phyloP scores from a whole-genome alignment of 2,329 filamentous ascomycete species.

The Raffaelea albimanens region DNA sequence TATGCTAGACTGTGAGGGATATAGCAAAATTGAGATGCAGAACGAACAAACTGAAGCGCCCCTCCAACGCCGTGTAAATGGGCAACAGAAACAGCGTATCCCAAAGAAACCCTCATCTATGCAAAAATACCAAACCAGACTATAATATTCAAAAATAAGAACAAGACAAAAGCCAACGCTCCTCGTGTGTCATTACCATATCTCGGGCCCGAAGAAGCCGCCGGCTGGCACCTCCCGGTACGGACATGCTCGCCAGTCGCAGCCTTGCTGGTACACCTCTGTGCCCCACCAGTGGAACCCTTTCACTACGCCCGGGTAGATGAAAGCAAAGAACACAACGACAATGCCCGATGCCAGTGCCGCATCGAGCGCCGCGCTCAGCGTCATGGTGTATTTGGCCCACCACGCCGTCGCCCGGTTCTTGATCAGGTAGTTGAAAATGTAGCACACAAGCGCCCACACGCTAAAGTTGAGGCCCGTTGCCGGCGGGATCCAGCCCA shows the following conservation, averaged over 20 bases:
- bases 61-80: too few species aligned
- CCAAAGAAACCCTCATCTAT: too few species aligned
- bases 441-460: conserved; percentile 75
- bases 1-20: too few species aligned
- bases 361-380: conserved; percentile 74
- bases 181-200: too few species aligned
- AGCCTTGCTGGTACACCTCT: conserved; percentile 73
- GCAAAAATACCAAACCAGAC: not conserved
- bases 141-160: not conserved
- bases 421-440: conserved; percentile 73
- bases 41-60: too few species aligned
- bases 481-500: conserved; percentile 81
- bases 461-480: conserved; percentile 81
- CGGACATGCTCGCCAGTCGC: conserved; percentile 74
- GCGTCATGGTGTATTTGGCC: conserved; percentile 85
- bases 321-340: conserved; percentile 74
- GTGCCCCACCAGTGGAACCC: conserved; percentile 83
- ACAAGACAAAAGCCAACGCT: not conserved
- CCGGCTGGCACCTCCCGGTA: conserved; percentile 57
- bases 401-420: conserved; percentile 67
- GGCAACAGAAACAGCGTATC: too few species aligned
- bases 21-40: too few species aligned
- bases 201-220: conserved; percentile 55
- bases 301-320: conserved; percentile 69
- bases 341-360: conserved; percentile 75